phyloP scores from a whole-genome alignment of 2,329 filamentous ascomycete genomes.

The Cordyceps cateniannulata region DNA sequence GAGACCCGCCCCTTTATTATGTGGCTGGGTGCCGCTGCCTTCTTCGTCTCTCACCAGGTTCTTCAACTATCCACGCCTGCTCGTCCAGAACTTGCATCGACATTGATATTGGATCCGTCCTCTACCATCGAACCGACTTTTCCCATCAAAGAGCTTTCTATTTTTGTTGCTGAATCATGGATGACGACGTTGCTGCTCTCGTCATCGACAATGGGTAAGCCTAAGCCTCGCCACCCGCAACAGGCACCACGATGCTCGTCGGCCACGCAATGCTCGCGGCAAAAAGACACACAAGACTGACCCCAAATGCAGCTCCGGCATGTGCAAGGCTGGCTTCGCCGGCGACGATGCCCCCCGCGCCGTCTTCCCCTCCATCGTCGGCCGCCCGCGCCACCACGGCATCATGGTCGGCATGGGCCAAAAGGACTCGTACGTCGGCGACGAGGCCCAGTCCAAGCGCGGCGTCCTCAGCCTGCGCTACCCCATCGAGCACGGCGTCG shows the following conservation, averaged over 20 bases:
- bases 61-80: background rate
- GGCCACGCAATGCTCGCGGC: background rate
- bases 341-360: background rate
- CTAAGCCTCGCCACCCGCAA: constrained; percentile 20
- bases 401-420: constrained; percentile 99
- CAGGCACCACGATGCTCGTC: background rate
- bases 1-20: background rate
- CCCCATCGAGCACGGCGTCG: constrained; percentile 99
- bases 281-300: background rate
- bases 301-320: constrained; percentile 78
- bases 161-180: background rate
- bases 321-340: background rate
- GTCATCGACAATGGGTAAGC: constrained; percentile 99
- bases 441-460: constrained; percentile 99
- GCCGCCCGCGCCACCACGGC: constrained; percentile 91
- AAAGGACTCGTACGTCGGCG: constrained; percentile 99
- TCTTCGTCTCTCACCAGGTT: background rate
- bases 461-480: constrained; percentile 99
- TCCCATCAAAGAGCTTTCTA: background rate
- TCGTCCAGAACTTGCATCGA: background rate
- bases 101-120: background rate
- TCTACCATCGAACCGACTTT: background rate
- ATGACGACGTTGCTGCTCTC: constrained; percentile 97
- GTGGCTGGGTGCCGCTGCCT: background rate
- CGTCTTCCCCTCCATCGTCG: constrained; percentile 70